A percentile compares a stretch with the other conserved stretches of the same genome.
Evolutionary conservation across 208 protist genomes (phyloP).

Genomic region (Acanthamoeba castellanii): DNA sequence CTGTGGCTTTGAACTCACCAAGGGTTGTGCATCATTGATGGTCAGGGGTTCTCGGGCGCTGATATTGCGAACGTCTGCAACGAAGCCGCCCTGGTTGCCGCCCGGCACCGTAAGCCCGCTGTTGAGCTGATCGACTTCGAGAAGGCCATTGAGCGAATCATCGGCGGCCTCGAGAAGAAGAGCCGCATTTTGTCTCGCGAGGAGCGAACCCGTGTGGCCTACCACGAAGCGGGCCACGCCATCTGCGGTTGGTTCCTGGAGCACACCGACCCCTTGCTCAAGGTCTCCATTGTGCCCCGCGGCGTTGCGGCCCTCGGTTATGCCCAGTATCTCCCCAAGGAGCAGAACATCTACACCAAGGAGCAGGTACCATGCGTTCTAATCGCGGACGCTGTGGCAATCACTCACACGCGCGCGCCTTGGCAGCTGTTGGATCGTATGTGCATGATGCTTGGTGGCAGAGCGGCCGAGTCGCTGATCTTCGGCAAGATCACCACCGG

Average conservation of each 20-base stretch:
- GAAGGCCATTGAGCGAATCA: constrained; percentile 95
- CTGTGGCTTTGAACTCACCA: background rate
- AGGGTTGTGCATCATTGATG: background rate
- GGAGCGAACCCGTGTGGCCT: constrained; percentile 96
- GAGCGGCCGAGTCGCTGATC: constrained; percentile 81
- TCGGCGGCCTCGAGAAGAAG: constrained; percentile 92
- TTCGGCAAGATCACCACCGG: constrained; percentile 84
- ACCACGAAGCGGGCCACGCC: constrained; percentile 99
- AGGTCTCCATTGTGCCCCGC: constrained; percentile 87
- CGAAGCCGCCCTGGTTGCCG: constrained; percentile 97
- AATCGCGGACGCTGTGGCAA: background rate
- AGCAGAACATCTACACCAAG: constrained; percentile 86
- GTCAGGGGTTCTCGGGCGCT: constrained; percentile 95
- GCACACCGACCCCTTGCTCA: constrained; percentile 97
- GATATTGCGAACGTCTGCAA: constrained; percentile 99
- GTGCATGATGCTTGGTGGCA: constrained; percentile 88
- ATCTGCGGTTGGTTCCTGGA: constrained; percentile 98
- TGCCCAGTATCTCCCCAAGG: constrained; percentile 90
- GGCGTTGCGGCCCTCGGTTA: constrained; percentile 82
- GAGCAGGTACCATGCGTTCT: constrained; percentile 79
- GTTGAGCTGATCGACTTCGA: constrained; percentile 94
- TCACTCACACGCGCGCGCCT: background rate
- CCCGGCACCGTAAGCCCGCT: constrained; percentile 88
- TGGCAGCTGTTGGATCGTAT: constrained; percentile 86
- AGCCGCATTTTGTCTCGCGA: constrained; percentile 90